Base-by-base conservation (phyloP, 2,329 filamentous ascomycete genomes). In the Xylariaceae sp. region DNA sequence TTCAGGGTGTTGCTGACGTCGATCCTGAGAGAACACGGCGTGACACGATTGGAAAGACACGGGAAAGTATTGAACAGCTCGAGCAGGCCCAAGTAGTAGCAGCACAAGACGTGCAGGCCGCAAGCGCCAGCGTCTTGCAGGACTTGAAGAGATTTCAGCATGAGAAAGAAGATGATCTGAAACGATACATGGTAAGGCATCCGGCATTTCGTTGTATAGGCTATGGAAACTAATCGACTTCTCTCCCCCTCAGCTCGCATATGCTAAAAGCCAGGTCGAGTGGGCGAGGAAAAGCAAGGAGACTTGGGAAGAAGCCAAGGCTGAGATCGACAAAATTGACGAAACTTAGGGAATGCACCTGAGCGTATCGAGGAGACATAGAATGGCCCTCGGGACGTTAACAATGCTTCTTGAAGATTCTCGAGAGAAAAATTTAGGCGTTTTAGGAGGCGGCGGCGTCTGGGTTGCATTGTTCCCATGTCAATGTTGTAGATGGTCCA, bases 21-120 rank as follows among this genome's bases (percentile, higher is more conserved):
- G 94, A 99, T 67, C 94, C 94, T 0, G 94, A 99, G 73, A 81
- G 92, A 59, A 96, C 92, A 41, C 81, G 94, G 49, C 82, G 94
- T 50, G 94, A 99, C 69, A 87, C 90, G 59, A 96, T 99, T 63
- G 92, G 92, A 37, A 97, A 96, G 78, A 99, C 94, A 0, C 85
- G 87, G 60, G 94, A 99, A 72, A 89, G 85, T 54, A 84, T 99
- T 58, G 80, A 73, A 43, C 81, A 96, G 75, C 79, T 99, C 49
- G 92, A 97, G 71, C 90, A 95, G 75, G 94, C 94, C 0, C 81
- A 96, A 54, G 82, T 90, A 30, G 92, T 89, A 4, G 89, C 91
- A 4, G 90, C 92, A 58, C 86, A 90, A 65, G 94, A 99, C 68
- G 94, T 97, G 56, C 92, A 88, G 69, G 90, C 97, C 65, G 94